Conservation (phyloP, 192 early-diverging fungal species). For the Backusella luteola region DNA sequence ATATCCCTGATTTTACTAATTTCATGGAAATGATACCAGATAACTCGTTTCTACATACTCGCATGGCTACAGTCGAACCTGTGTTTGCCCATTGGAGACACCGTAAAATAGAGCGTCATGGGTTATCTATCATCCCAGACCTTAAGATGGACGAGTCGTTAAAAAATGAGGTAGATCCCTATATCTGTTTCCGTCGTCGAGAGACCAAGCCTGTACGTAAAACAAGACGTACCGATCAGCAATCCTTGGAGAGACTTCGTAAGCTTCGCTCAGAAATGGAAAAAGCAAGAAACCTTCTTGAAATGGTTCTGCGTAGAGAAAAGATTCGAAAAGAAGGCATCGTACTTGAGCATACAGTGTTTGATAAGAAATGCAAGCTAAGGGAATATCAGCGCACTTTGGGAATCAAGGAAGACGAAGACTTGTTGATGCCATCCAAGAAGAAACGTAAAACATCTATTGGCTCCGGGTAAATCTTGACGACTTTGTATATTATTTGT, state of each 20-base stretch:
- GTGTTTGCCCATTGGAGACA: constrained; percentile 33
- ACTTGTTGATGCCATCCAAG: constrained; percentile 15
- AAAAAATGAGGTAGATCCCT: constrained; percentile 70
- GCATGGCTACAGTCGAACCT: background rate
- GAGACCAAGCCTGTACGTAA: constrained; percentile 78
- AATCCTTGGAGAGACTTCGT: constrained; percentile 70
- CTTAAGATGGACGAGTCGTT: constrained; percentile 56
- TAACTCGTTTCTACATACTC: background rate
- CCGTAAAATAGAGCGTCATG: constrained; percentile 17
- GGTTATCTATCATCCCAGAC: constrained; percentile 20
- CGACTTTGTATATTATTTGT: background rate
- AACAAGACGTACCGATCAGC: constrained; percentile 69
- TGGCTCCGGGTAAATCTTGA: constrained; percentile 26
- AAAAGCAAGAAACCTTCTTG: constrained; percentile 60
- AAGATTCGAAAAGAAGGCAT: constrained; percentile 59
- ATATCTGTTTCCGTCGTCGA: constrained; percentile 85
- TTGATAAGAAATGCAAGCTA: constrained; percentile 31
- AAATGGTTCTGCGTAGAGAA: constrained; percentile 72
- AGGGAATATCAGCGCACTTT: constrained; percentile 30
- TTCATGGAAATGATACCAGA: constrained; percentile 19
- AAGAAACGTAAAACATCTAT: constrained; percentile 41
- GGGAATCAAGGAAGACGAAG: constrained; percentile 36
- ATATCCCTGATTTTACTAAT: constrained; percentile 27
- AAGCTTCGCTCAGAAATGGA: constrained; percentile 69
- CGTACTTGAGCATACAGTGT: constrained; percentile 52